Base-by-base conservation (phyloP, 2,329 filamentous ascomycete genomes). In the Botrytis pseudocinerea region DNA sequence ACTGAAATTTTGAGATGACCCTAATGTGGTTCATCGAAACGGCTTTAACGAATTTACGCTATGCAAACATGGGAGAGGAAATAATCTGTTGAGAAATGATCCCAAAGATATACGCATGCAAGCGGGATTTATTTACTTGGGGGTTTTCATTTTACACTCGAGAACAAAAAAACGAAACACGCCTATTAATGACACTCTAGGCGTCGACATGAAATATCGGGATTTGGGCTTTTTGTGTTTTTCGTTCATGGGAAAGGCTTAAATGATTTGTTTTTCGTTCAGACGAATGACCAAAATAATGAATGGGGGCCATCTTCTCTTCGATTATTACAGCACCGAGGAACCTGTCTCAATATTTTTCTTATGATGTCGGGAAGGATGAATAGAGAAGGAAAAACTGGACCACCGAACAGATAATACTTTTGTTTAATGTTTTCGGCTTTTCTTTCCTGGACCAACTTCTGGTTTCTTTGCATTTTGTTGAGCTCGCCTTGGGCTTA, bases 21-120 rank as follows among this genome's bases (percentile, higher is more conserved):
- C 71, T 68, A 71, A 75, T 71, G 64, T 14, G 63, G 54, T 44
- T 68, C 69, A 75, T 77, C 72, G 72, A 71, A 66, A 75, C 70
- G 75, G 74, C 70, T 72, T 57, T 77, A 70, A 77, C 63, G 76
- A 77, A 70, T 75, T 75, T 71, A 77, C 74, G 76, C 76, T 74
- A 75, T 76, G 76, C 74, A 73, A 75, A 75, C 69, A 71, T 65
- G 57, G 72, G 57, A 69, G 70, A 72, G 75, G 76, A 76, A 77
- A 74, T 79, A 71, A 68, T 71, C 72, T 66, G 57, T 76, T 71
- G 75, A 70, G 71, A 75, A 74, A 76, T 75, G 73, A 75, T 76
- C 75, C 75, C 79, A 77, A 78, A 79, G 77, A 79, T 78, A 79
- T 78, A 80, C 75, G 76, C 74, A 77, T 78, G 77, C 77, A 76